A percentile compares a stretch with the other conserved stretches of the same genome.
Conservation (phyloP, 495 filamentous ascomycete genomes). For the Penicillium egyptiacum region DNA sequence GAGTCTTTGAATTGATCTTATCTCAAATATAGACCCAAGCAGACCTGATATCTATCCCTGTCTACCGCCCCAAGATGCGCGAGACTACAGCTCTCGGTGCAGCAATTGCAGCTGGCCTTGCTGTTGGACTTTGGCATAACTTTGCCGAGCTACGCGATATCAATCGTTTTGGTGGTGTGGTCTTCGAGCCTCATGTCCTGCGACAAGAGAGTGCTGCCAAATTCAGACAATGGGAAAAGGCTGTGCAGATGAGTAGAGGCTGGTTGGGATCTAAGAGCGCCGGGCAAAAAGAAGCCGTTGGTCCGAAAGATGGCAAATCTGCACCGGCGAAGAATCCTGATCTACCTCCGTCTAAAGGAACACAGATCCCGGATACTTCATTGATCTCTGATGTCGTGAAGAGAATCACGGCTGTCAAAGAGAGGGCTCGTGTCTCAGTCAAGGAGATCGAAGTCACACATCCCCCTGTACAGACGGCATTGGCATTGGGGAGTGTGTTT, state of each 20-base stretch:
- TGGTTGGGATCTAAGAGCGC: slow-evolving; percentile 50
- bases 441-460: slow-evolving; percentile 19
- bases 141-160: slow-evolving; percentile 78
- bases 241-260: slow-evolving; percentile 81
- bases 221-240: slow-evolving; percentile 78
- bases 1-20: background rate
- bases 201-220: slow-evolving; percentile 58
- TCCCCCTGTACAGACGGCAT: slow-evolving; percentile 18
- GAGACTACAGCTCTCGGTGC: slow-evolving; percentile 93
- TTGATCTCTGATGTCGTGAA: slow-evolving; percentile 13
- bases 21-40: slow-evolving; percentile 37
- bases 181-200: slow-evolving; percentile 70
- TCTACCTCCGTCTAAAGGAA: background rate
- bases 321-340: background rate
- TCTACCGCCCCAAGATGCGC: slow-evolving; percentile 64
- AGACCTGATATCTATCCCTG: slow-evolving; percentile 46
- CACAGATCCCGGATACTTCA: background rate
- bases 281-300: background rate
- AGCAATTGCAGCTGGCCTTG: slow-evolving; percentile 92
- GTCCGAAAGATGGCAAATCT: background rate
- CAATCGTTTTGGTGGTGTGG: slow-evolving; percentile 67
- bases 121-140: slow-evolving; percentile 75
- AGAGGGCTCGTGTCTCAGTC: slow-evolving; percentile 16
- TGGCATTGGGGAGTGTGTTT: slow-evolving; percentile 27
- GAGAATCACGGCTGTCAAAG: slow-evolving; percentile 8